Evolutionary conservation across 1,139 yeast genomes (phyloP).

Genomic region (Nadsonia starkeyi-henricii): DNA sequence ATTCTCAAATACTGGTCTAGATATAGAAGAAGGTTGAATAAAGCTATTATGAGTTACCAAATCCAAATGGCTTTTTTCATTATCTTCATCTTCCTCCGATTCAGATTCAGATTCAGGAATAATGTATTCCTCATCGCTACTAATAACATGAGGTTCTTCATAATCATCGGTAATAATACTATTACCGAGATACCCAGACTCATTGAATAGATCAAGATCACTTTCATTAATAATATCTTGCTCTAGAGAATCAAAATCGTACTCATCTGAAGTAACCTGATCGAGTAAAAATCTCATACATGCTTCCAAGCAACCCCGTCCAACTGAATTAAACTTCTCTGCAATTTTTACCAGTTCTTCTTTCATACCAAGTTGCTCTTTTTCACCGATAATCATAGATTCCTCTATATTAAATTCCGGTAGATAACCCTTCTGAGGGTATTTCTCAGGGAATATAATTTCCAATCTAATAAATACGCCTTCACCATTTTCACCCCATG

Average conservation of each 20-base stretch:
- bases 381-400: conserved; percentile 47
- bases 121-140: conserved; percentile 11
- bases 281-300: conserved; percentile 71
- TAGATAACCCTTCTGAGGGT: conserved; percentile 40
- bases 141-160: background rate
- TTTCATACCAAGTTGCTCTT: conserved; percentile 36
- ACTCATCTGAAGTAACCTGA: conserved; percentile 35
- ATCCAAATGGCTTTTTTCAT: too few species aligned
- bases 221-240: conserved; percentile 17
- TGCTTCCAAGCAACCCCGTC: conserved; percentile 64
- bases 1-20: conserved; percentile 40
- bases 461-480: conserved; percentile 52
- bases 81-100: background rate
- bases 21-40: background rate
- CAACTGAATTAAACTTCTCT: conserved; percentile 39
- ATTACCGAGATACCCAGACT: conserved; percentile 20
- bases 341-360: conserved; percentile 42
- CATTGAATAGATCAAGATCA: conserved; percentile 1
- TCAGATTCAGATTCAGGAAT: conserved; percentile 1
- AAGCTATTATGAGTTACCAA: background rate
- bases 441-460: conserved; percentile 51
- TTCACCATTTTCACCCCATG: conserved; percentile 31
- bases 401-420: conserved; percentile 65
- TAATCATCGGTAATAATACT: conserved; percentile 17
- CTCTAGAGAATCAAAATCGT: conserved; percentile 22